Percentiles rank a stretch among this genome's conserved stretches.
Evolutionary conservation across 225 moss, liverwort and hornwort genomes (phyloP).

Genomic region (Physcomitrium patens): DNA sequence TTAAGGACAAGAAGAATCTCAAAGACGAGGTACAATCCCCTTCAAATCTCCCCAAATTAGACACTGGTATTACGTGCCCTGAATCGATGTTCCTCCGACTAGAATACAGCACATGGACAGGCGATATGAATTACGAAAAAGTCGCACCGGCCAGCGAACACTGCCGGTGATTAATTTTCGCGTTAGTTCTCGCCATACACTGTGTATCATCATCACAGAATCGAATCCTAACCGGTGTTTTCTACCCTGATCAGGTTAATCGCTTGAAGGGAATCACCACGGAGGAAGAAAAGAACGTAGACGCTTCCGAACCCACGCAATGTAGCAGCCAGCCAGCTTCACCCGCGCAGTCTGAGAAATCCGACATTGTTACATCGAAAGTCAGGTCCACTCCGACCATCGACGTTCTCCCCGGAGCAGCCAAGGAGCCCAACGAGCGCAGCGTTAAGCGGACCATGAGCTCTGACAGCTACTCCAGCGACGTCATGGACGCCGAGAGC

Average conservation of each 20-base stretch:
- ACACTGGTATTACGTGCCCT: neutral
- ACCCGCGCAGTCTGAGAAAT: slow-evolving; percentile 29
- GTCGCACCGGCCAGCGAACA: neutral
- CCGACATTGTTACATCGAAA: slow-evolving; percentile 37
- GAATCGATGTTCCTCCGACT: too few species aligned
- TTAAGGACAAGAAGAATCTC: slow-evolving; percentile 72
- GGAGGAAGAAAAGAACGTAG: slow-evolving; percentile 22
- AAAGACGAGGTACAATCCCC: slow-evolving; percentile 60
- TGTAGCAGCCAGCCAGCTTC: slow-evolving; percentile 37
- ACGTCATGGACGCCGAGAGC: slow-evolving; percentile 83
- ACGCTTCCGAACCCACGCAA: slow-evolving; percentile 21
- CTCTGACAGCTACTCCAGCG: slow-evolving; percentile 77
- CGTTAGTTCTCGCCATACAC: too few species aligned
- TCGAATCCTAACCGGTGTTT: neutral
- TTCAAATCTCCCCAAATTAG: too few species aligned
- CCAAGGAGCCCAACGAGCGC: neutral
- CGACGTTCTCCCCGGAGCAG: slow-evolving; percentile 11
- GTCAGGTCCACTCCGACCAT: slow-evolving; percentile 23
- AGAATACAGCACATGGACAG: too few species aligned
- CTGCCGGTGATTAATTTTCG: too few species aligned
- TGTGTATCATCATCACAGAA: too few species aligned
- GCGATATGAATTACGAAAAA: too few species aligned
- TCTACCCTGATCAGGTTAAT: slow-evolving; percentile 21
- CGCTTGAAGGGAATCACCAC: slow-evolving; percentile 30
- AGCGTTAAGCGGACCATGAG: slow-evolving; percentile 42